Conservation (phyloP, 129 eudicot genomes). For the Deinandra increscens region DNA sequence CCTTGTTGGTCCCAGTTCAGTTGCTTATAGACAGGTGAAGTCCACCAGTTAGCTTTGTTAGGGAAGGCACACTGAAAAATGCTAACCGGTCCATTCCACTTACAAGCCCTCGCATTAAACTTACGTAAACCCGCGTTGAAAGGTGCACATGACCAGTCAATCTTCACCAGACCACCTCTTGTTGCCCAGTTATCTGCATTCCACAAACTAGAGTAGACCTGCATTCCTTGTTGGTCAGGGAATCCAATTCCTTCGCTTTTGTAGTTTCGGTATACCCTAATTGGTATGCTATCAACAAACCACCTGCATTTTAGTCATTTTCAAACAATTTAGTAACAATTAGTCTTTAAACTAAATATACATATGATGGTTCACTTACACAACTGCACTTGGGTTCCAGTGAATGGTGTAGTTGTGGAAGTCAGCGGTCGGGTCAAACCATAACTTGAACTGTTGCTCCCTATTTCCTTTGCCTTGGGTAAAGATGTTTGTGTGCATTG, state of each 20-base stretch:
- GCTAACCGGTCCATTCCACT: constrained; percentile 42
- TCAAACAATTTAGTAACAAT: neutral
- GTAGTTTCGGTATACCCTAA: constrained; percentile 64
- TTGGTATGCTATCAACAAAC: constrained; percentile 55
- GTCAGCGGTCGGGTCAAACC: constrained; percentile 70
- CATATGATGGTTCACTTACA: constrained; percentile 36
- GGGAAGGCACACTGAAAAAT: constrained; percentile 35
- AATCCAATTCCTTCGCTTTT: constrained; percentile 46
- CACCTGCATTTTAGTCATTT: constrained; percentile 39
- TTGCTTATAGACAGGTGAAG: constrained; percentile 27
- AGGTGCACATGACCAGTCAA: constrained; percentile 62
- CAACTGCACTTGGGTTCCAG: constrained; percentile 60
- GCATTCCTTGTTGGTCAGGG: constrained; percentile 65
- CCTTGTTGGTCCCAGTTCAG: constrained; percentile 35
- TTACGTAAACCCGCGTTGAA: constrained; percentile 41
- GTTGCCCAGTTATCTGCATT: constrained; percentile 80
- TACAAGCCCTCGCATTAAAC: constrained; percentile 48
- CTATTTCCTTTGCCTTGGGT: constrained; percentile 56
- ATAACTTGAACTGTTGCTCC: constrained; percentile 58
- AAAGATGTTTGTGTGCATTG: constrained; percentile 64
- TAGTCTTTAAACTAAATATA: neutral
- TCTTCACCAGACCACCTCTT: constrained; percentile 51
- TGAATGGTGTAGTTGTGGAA: constrained; percentile 76
- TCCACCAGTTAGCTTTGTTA: constrained; percentile 50
- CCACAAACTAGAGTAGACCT: constrained; percentile 66